A percentile compares a stretch with the other conserved stretches of the same genome.
phyloP scores from a whole-genome alignment of 208 protist species.

The Lotmaria passim region DNA sequence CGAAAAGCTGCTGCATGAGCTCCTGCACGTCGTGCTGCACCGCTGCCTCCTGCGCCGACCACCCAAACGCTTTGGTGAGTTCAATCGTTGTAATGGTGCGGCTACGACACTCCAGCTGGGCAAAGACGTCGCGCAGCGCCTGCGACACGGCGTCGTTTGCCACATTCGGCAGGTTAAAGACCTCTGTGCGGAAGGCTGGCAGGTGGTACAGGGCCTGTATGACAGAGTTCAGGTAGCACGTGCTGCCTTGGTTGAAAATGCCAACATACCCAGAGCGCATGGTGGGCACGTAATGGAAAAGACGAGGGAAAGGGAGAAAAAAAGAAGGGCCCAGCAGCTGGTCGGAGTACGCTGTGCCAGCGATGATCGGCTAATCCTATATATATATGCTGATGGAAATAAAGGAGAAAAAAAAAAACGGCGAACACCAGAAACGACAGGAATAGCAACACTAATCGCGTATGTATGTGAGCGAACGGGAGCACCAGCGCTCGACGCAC shows the following conservation, averaged over 20 bases:
- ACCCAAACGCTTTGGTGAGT: slow-evolving; percentile 91
- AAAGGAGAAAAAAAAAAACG: neutral
- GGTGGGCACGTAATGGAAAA: neutral
- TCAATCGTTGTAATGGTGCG: slow-evolving; percentile 72
- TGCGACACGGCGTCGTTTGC: slow-evolving; percentile 43
- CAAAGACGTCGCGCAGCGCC: slow-evolving; percentile 79
- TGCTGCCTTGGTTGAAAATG: slow-evolving; percentile 88
- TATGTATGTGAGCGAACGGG: too few species aligned
- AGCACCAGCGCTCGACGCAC: too few species aligned
- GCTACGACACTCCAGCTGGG: slow-evolving; percentile 55
- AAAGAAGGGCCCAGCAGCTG: neutral
- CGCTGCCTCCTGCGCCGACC: slow-evolving; percentile 58
- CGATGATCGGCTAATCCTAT: too few species aligned
- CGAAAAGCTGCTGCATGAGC: slow-evolving; percentile 87
- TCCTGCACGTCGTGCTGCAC: slow-evolving; percentile 93
- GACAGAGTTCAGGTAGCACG: slow-evolving; percentile 92
- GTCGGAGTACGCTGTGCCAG: too few species aligned
- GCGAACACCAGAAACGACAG: too few species aligned
- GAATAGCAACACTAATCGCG: too few species aligned
- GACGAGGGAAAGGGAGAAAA: neutral
- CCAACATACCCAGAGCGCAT: slow-evolving; percentile 58
- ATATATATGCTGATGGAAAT: slow-evolving; percentile 2
- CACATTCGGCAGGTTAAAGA: slow-evolving; percentile 45
- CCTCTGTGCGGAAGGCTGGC: slow-evolving; percentile 61
- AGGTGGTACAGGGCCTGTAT: slow-evolving; percentile 89